Evolutionary conservation across 2,329 filamentous ascomycete genomes (phyloP), one percentile per base, ranked within the genome.

Genomic region (Neopestalotiopsis sp.): DNA sequence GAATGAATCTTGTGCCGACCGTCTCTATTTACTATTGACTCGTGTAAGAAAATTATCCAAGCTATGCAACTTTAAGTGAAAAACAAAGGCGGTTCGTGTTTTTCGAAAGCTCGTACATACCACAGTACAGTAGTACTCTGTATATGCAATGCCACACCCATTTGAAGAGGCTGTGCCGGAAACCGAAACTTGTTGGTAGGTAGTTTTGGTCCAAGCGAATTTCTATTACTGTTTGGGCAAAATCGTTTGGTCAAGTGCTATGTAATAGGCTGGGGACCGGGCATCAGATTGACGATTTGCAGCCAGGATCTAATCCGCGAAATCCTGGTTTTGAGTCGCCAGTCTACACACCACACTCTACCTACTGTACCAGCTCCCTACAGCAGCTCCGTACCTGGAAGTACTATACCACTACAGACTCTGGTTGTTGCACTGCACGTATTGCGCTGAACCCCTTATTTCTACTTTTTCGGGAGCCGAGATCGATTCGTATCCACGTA

Each of bases 271-370:
- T 52, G 45, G 45, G 17, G 20, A n/a, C n/a, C 45, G 45, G 45
- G 45, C 45, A 49, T 52, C 45, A 52, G 45, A 52, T 52, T 52
- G n/a, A 52, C 45, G 45, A 52, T 52, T 52, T 20, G 45, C 45
- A 9, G n/a, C 45, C 45, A 52, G 45, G 45, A 52, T 52, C 14
- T n/a, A 17, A 24, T 24, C 9, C 1, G 17, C 45, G 17, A 20
- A 52, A 52, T 52, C 45, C 45, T 52, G 45, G 45, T 52, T 52
- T 24, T 6, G 45, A 52, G n/a, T 24, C 45, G 45, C 34, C 34
- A 52, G 17, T 52, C n/a, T 17, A 24, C 34, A 38, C 34, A 38
- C 6, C 34, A 38, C 34, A 38, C 34, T 38, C 34, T 10, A 38
- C 10, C 34, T 38, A 38, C 34, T 38, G 34, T 10, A 38, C 6